phyloP scores from a whole-genome alignment of 371 early-diverging fungal genomes.

The Mortierella sp. region DNA sequence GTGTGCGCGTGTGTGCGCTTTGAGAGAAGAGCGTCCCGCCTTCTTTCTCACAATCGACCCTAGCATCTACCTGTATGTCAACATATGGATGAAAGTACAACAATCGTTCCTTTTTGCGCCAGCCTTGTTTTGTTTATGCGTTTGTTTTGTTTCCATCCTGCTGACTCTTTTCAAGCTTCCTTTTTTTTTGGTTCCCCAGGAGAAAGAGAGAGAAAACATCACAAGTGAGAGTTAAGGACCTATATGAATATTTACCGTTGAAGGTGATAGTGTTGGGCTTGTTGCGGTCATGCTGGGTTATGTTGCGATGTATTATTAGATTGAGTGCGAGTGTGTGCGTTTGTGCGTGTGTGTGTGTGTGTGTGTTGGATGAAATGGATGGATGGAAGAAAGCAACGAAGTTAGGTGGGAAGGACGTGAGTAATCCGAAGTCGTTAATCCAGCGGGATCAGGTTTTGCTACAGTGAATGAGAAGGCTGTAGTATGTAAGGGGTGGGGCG shows the following conservation, averaged over 20 bases:
- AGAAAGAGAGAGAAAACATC: background rate
- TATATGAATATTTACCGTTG: conserved; percentile 15
- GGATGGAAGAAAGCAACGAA: background rate
- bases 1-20: background rate
- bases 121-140: too few species aligned
- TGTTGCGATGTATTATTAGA: conserved; percentile 3
- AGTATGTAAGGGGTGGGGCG: background rate
- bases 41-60: too few species aligned
- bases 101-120: too few species aligned
- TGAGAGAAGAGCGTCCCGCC: background rate
- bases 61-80: too few species aligned
- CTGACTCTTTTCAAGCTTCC: too few species aligned
- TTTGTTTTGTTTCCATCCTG: too few species aligned
- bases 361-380: background rate
- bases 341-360: background rate
- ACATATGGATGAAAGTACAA: too few species aligned
- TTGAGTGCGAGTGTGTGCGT: background rate
- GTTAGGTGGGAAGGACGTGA: background rate
- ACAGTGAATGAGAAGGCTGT: background rate
- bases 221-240: background rate
- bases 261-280: conserved; percentile 20
- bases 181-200: background rate
- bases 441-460: conserved; percentile 6
- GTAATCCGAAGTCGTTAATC: conserved; percentile 1
- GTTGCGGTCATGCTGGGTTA: conserved; percentile 28